Evolutionary conservation across 768 basidiomycete species (phyloP), one percentile per base, ranked within the genome.

Genomic region (Nevesoporus exiguus): DNA sequence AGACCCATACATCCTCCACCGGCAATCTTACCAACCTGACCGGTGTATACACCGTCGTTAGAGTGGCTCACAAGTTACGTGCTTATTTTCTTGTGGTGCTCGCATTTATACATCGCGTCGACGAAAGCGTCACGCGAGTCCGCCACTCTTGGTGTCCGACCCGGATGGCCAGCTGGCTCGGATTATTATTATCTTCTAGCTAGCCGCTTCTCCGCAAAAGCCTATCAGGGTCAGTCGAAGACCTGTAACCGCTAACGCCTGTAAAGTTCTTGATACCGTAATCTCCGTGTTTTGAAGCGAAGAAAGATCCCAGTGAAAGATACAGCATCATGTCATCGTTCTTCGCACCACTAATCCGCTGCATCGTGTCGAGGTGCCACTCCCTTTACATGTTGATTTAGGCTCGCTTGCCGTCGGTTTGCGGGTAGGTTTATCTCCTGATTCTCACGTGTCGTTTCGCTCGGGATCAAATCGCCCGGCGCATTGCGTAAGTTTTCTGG

Each of bases 191-290:
- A 62, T 58, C 45, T 49, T 51, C 47, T 48, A 43, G 50, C 59
- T 58, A 57, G 39, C 51, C 51, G 52, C 30, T 56, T 61, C 61
- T 67, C 69, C 69, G 69, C 54, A 61, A 70, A 70, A 61, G 69
- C 69, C 69, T 70, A 70, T 70, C 69, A 69, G 47, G 55, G 59
- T 57, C 51, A 64, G 64, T 53, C 56, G 58, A 58, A 57, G 46
- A 49, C 15, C 34, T 33, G 43, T 54, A 27, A 56, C 61, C 66
- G 70, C 56, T 66, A 68, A 67, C 62, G 54, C 68, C 66, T 60
- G 57, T 47, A 40, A 41, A 47, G 56, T 53, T 50, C 55, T 57
- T 27, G 65, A 58, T 67, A 63, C 69, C 69, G 69, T 66, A 70
- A 70, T 70, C 69, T 72, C 69, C 69, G 69, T 61, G n/a, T 49